These are phyloP conservation scores for Pontederia crassipes DNA, from an alignment of 176 grass and related monocot species.

Conservation along the genomic window DNA sequence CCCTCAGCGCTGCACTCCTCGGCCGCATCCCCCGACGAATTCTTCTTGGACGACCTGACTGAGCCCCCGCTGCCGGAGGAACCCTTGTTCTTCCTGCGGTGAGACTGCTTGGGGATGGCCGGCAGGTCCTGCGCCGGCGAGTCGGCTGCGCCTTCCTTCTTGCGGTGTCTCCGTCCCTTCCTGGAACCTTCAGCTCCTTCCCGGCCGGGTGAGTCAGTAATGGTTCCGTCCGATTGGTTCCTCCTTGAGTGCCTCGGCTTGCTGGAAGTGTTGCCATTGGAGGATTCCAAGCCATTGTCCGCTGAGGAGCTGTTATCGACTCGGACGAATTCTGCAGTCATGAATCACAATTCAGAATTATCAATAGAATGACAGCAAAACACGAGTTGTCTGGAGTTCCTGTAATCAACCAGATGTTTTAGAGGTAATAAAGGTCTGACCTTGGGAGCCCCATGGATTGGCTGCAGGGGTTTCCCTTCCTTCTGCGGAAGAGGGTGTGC, in stretches of 20 bases:
- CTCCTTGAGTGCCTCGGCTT: slow-evolving; percentile 42
- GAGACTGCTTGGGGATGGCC: slow-evolving; percentile 77
- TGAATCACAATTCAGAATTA: not conserved
- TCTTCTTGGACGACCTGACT: slow-evolving; percentile 9
- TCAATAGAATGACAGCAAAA: not conserved
- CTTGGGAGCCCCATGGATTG: slow-evolving; percentile 77
- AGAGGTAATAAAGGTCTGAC: slow-evolving; percentile 11
- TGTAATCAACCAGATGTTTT: too few relatives aligned
- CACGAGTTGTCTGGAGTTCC: too few relatives aligned
- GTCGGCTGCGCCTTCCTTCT: slow-evolving; percentile 30
- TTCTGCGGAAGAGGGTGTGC: slow-evolving; percentile 8
- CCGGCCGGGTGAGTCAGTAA: slow-evolving; percentile 23
- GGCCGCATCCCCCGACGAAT: slow-evolving; percentile 1
- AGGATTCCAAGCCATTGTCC: slow-evolving; percentile 7
- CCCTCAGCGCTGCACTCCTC: slow-evolving; percentile 10
- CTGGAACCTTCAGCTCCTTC: slow-evolving; percentile 35
- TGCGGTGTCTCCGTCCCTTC: slow-evolving; percentile 38
- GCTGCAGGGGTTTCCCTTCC: slow-evolving; percentile 4
- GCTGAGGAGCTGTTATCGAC: slow-evolving; percentile 34
- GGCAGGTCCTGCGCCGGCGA: slow-evolving; percentile 38
- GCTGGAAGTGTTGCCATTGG: slow-evolving; percentile 25
- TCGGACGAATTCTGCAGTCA: slow-evolving; percentile 41
- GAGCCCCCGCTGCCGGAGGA: slow-evolving; percentile 21
- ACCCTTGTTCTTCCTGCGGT: slow-evolving; percentile 49
- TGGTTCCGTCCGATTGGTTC: slow-evolving; percentile 53